Evolutionary conservation across 2,329 filamentous ascomycete genomes (phyloP), one percentile per base, ranked within the genome.

Genomic region (Colletotrichum sp.): DNA sequence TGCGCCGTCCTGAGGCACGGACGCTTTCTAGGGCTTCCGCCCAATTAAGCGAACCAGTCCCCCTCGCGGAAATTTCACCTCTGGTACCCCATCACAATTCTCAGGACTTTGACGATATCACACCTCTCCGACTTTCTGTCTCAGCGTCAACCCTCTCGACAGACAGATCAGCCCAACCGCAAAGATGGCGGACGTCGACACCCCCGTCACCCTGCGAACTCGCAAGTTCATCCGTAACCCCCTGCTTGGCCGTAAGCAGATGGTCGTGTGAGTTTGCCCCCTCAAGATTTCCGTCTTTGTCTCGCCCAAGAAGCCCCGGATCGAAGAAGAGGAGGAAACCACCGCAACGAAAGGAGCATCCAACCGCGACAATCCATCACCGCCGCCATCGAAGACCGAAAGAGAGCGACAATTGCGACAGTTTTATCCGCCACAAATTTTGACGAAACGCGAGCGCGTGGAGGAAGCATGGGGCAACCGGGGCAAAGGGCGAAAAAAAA

Each of bases 211-310:
- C 85, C 90, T 96, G 90, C 93, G 97, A 92, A 99, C 97, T 90
- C 96, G 97, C 95, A 99, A 99, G 93, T 99, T 99, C 95, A 98
- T 99, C 91, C 95, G 96, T 92, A 99, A 99, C 94, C 95, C 97
- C 89, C 95, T 99, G 87, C 94, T 99, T 87, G 95, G 94, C 88
- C 95, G 96, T 89, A 98, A 98, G 93, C 96, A 99, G 94, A 98
- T 99, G 95, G 96, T 98, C 90, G 95, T 98, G 96, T 98, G 95
- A 93, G 95, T 94, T 82, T 82, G 79, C 79, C 77, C 44, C 80
- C 79, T 77, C 74, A 69, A 32, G 30, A 24, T 68, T 55, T 36
- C 44, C 16, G n/a, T 62, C 13, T 44, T 10, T 28, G 21, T 16
- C 16, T 7, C 62, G 34, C 16, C 24, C 28, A 8, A 28, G 18